These are phyloP conservation scores for Theileria parva DNA, from an alignment of 169 alveolate species.

Conservation along the genomic window DNA sequence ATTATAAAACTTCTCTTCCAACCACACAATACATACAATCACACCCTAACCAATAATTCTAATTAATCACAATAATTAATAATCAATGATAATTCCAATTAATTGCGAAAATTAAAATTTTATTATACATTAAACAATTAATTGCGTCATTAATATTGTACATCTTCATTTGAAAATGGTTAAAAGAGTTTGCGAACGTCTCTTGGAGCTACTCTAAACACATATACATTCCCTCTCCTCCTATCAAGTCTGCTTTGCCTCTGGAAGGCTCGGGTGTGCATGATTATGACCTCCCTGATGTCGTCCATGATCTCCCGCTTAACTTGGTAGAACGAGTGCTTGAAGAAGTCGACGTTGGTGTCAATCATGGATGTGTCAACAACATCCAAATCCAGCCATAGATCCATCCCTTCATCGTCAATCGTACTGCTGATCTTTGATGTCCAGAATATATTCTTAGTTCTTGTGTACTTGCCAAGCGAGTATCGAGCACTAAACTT, in stretches of 20 bases:
- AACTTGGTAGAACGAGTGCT: slow-evolving; percentile 84
- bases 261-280: slow-evolving; percentile 82
- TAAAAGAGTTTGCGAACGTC: slow-evolving; percentile 48
- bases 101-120: background rate
- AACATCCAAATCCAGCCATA: slow-evolving; percentile 88
- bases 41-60: background rate
- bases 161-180: background rate
- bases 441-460: slow-evolving; percentile 11
- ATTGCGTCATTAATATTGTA: no score
- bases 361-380: slow-evolving; percentile 87
- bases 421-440: background rate
- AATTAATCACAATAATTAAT: background rate
- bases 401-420: slow-evolving; percentile 45
- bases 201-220: slow-evolving; percentile 83
- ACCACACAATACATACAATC: background rate
- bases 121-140: background rate
- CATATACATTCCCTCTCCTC: slow-evolving; percentile 86
- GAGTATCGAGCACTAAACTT: background rate
- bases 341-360: slow-evolving; percentile 80
- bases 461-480: background rate
- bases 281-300: slow-evolving; percentile 80
- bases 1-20: background rate
- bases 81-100: background rate
- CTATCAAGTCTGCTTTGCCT: slow-evolving; percentile 83
- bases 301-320: slow-evolving; percentile 87